A percentile compares a stretch with the other conserved stretches of the same genome.
Evolutionary conservation across 2,329 filamentous ascomycete species (phyloP).

Genomic region (Claviceps sp.): DNA sequence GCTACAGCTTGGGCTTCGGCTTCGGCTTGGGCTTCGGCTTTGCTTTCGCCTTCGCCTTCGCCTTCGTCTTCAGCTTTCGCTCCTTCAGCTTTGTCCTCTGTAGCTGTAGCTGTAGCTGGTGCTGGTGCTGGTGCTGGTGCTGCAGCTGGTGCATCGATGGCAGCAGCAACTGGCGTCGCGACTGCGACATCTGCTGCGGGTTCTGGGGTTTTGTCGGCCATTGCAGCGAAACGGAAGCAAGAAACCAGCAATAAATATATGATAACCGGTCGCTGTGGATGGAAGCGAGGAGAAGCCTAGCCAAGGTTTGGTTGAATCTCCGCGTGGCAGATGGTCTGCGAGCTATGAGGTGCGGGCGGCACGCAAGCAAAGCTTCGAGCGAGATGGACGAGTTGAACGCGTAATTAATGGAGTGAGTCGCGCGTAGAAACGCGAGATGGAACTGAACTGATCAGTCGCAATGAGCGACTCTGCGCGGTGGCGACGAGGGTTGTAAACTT

Average conservation of each 20-base stretch:
- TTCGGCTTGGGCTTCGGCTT: constrained; percentile 12
- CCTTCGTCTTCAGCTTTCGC: constrained; percentile 11
- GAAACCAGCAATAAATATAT: constrained; percentile 5
- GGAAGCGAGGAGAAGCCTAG: background rate
- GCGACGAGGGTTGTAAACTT: background rate
- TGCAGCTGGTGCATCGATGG: background rate
- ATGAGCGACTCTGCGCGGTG: constrained; percentile 4
- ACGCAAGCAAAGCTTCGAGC: constrained; percentile 5
- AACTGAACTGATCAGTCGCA: constrained; percentile 3
- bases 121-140: constrained; percentile 1
- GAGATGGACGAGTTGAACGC: constrained; percentile 6
- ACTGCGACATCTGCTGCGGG: constrained; percentile 21
- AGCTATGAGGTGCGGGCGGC: background rate
- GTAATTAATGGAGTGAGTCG: constrained; percentile 7
- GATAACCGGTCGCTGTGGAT: background rate
- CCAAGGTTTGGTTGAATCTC: background rate
- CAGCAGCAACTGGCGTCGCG: constrained; percentile 18
- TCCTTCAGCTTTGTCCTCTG: constrained; percentile 8
- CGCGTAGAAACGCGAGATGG: constrained; percentile 7
- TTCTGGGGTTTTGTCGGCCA: constrained; percentile 26
- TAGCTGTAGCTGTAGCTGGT: constrained; percentile 13
- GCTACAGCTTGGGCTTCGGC: background rate
- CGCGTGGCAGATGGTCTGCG: background rate
- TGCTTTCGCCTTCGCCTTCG: constrained; percentile 8
- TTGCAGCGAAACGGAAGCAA: constrained; percentile 12